phyloP scores from a whole-genome alignment of 768 basidiomycete species.

The Dictyophora rubrovolvata region DNA sequence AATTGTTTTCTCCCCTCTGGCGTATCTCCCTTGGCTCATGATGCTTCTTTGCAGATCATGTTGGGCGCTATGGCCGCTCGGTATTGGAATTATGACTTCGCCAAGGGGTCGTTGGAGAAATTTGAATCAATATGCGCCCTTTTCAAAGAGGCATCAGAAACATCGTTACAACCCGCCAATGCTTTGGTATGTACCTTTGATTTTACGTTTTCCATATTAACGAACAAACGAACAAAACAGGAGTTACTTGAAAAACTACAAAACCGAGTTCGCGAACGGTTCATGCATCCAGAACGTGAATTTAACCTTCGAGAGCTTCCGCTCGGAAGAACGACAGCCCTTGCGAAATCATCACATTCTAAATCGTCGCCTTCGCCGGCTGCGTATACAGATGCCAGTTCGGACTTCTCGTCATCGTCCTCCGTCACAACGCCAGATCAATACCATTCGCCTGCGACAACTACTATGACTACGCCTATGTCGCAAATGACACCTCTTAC shows the following conservation, averaged over 20 bases:
- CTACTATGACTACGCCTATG: not conserved
- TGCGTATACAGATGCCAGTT: not conserved
- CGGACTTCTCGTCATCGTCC: not conserved
- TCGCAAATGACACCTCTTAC: not conserved
- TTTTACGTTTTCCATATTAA: not conserved
- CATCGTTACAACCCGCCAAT: not conserved
- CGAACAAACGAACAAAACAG: no score
- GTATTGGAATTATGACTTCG: conserved; percentile 5
- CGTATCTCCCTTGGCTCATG: no score
- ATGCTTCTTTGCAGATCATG: not conserved
- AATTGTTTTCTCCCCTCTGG: no score
- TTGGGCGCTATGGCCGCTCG: conserved; percentile 1
- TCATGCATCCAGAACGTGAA: not conserved
- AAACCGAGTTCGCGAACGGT: not conserved
- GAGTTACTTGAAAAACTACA: not conserved
- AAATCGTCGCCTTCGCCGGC: not conserved
- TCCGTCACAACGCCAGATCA: not conserved
- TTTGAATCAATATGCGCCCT: not conserved
- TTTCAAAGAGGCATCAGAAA: conserved; percentile 2
- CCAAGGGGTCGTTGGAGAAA: not conserved
- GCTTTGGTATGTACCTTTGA: not conserved
- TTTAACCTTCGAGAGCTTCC: not conserved
- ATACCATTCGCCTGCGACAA: not conserved
- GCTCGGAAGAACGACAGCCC: not conserved
- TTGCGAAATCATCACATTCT: no score